Percentiles rank a stretch among this genome's conserved stretches.
Evolutionary conservation across 1,139 yeast species (phyloP).

Genomic region (Saccharomycopsis hybrid): DNA sequence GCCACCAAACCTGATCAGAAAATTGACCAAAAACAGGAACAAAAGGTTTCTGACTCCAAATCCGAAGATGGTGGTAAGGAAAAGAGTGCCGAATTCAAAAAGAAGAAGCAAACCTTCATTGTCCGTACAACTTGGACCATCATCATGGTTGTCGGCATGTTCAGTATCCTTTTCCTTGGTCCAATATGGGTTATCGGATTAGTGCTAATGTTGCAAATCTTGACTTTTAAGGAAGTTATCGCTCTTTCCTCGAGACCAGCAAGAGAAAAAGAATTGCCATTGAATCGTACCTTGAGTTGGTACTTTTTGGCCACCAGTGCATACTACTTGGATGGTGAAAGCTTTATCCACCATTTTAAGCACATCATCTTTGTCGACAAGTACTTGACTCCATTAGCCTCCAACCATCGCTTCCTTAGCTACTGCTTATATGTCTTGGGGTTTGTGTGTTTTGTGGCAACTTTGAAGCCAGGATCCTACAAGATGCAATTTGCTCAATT

Average conservation of each 20-base stretch:
- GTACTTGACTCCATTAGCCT: conserved; percentile 38
- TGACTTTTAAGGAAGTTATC: conserved; percentile 88
- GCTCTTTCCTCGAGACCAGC: conserved; percentile 81
- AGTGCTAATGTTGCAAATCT: conserved; percentile 67
- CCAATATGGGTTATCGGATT: conserved; percentile 73
- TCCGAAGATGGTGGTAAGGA: background rate
- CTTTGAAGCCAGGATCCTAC: conserved; percentile 82
- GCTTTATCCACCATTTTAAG: conserved; percentile 59
- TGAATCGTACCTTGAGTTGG: conserved; percentile 87
- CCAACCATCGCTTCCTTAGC: conserved; percentile 77
- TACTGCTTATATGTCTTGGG: conserved; percentile 85
- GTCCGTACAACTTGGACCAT: conserved; percentile 94
- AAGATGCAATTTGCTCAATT: conserved; percentile 91
- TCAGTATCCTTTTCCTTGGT: conserved; percentile 73
- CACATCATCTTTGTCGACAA: conserved; percentile 39
- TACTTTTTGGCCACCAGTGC: conserved; percentile 74
- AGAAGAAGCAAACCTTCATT: conserved; percentile 75
- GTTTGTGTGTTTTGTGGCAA: conserved; percentile 81
- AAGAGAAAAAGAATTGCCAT: conserved; percentile 73
- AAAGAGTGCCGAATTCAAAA: conserved; percentile 28
- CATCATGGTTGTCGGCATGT: conserved; percentile 78
- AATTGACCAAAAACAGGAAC: background rate
- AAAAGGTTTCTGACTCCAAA: background rate
- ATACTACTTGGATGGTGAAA: conserved; percentile 84
- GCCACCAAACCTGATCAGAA: no score